A percentile compares a stretch with the other conserved stretches of the same genome.
These are phyloP conservation scores for Alternaria arbusti DNA, from an alignment of 2,329 filamentous ascomycete genomes.

Conservation along the genomic window DNA sequence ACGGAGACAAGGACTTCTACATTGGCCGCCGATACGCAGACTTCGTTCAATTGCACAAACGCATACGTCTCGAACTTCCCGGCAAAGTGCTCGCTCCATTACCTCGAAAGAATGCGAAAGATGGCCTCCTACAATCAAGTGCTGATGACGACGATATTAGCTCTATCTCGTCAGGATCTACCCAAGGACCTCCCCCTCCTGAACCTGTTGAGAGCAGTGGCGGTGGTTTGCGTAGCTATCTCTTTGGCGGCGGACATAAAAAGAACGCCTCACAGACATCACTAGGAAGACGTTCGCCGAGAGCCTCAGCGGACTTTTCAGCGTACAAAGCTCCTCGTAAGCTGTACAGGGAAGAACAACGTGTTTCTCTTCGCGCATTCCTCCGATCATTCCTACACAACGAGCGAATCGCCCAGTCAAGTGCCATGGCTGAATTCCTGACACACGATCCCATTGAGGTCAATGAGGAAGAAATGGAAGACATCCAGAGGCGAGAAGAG, in stretches of 20 bases:
- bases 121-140: constrained; percentile 65
- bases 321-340: constrained; percentile 56
- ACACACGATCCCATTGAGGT: constrained; percentile 73
- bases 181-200: constrained; percentile 58
- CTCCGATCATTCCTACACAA: constrained; percentile 86
- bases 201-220: constrained; percentile 46
- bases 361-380: constrained; percentile 89
- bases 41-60: constrained; percentile 80
- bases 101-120: constrained; percentile 89
- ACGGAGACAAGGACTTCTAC: constrained; percentile 76
- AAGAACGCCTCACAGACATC: constrained; percentile 52
- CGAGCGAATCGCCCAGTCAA: constrained; percentile 80
- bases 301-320: constrained; percentile 41
- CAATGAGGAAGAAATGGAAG: constrained; percentile 81
- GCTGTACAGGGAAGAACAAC: constrained; percentile 85
- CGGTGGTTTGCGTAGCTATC: constrained; percentile 54
- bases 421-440: constrained; percentile 84
- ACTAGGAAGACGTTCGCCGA: constrained; percentile 39
- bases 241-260: constrained; percentile 50
- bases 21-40: constrained; percentile 88
- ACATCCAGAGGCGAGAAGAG: constrained; percentile 78
- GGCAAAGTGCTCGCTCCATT: constrained; percentile 87
- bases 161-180: constrained; percentile 82
- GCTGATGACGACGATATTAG: constrained; percentile 73
- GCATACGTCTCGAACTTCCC: constrained; percentile 81